phyloP scores from a whole-genome alignment of 75 land plant genomes.

The Picea glauca region DNA sequence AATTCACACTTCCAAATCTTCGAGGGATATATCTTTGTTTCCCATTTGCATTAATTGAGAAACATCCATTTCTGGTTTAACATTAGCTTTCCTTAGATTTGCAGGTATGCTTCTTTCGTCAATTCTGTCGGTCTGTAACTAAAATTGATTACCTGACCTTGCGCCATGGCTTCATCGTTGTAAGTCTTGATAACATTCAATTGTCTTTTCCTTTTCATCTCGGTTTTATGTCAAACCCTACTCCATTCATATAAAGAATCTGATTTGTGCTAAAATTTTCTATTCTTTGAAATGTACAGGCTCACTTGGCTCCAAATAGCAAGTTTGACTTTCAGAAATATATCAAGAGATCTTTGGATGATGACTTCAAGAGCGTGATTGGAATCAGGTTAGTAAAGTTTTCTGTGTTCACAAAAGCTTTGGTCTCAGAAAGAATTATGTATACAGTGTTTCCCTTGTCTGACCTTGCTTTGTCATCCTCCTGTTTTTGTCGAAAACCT shows the following conservation, averaged over 20 bases:
- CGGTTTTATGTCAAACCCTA: background rate
- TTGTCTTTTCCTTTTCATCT: background rate
- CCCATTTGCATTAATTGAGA: background rate
- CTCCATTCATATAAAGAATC: background rate
- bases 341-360: constrained; percentile 67
- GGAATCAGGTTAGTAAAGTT: constrained; percentile 52
- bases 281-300: constrained; percentile 27
- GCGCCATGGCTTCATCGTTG: constrained; percentile 50
- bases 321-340: constrained; percentile 70
- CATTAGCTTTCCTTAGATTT: background rate
- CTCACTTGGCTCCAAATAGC: constrained; percentile 50
- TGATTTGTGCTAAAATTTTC: background rate
- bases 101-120: constrained; percentile 63
- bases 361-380: constrained; percentile 75
- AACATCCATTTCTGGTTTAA: background rate
- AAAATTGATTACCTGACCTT: constrained; percentile 56
- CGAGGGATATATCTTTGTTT: too few species aligned
- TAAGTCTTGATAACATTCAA: constrained; percentile 5
- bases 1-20: background rate
- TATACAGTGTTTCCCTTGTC: background rate
- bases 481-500: too few species aligned
- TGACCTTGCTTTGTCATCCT: background rate
- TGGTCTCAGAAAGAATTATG: background rate
- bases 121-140: constrained; percentile 48
- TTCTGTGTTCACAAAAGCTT: background rate